Evolutionary conservation across 2,329 filamentous ascomycete genomes (phyloP), one percentile per base, ranked within the genome.

Genomic region (Pezicula rhizophila): DNA sequence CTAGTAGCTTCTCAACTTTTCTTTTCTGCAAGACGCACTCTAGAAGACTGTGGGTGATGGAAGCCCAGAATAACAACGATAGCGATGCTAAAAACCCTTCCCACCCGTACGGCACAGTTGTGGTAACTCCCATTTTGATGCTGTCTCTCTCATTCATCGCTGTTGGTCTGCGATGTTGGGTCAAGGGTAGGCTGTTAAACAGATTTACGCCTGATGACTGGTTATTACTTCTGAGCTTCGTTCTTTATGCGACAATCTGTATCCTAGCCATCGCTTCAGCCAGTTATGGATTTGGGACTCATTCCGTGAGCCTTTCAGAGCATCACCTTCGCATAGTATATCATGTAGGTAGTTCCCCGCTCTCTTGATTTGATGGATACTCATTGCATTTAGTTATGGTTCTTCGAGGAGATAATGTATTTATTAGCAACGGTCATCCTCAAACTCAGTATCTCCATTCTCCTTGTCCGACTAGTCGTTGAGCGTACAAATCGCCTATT

Each of bases 321-420:
- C 6, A 26, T 11, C 17, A 26, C 15, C 11, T 42, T n/a, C 8
- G 11, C 12, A 28, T 28, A 26, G 31, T 42, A 26, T 42, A 42
- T 28, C 18, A 25, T 12, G 40, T 42, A 31, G 5, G 40, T 42
- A 42, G 15, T 40, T 15, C 14, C 11, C 11, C 38, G 11, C 17
- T 40, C n/a, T 40, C 17, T 18, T 12, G 17, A 12, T 40, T 40
- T 23, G 11, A 11, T 11, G 15, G 38, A 12, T 18, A 42, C 40
- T 42, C 20, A 26, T 5, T 31, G 5, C n/a, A 8, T 28, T 15
- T 14, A 42, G 40, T 25, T 42, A 8, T 42, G 40, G 40, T 42
- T 42, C 20, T 20, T 42, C 18, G 40, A 42, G 31, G 45, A 47
- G 26, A 42, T 47, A 11, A 33, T 47, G 15, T 47, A 47, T 34